These are phyloP conservation scores for Dactylorhiza incarnata DNA, from an alignment of 106 monocot species.

Conservation along the genomic window DNA sequence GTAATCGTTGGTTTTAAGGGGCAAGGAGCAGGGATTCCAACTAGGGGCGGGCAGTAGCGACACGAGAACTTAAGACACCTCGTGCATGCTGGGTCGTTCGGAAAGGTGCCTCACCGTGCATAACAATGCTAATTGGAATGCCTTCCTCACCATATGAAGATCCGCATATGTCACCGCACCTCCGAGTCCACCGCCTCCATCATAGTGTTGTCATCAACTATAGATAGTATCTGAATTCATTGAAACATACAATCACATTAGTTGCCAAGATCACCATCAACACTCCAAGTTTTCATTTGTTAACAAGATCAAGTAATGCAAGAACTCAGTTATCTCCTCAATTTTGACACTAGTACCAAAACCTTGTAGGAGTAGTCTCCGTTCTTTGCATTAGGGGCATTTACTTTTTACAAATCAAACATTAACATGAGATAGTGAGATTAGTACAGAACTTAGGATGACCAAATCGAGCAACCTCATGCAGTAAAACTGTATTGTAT, in stretches of 20 bases:
- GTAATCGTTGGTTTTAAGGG: slow-evolving; percentile 36
- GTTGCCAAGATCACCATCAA: not conserved
- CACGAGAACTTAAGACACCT: slow-evolving; percentile 61
- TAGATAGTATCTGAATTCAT: slow-evolving; percentile 61
- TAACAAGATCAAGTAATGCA: not conserved
- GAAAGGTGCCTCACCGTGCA: slow-evolving; percentile 75
- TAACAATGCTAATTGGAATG: slow-evolving; percentile 87
- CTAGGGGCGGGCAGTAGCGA: slow-evolving; percentile 52
- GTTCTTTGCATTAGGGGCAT: too few species aligned
- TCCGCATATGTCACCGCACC: slow-evolving; percentile 84
- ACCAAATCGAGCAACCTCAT: too few species aligned
- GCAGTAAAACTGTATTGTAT: too few species aligned
- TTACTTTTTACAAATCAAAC: too few species aligned
- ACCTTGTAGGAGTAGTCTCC: too few species aligned
- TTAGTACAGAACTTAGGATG: too few species aligned
- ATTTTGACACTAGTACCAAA: too few species aligned
- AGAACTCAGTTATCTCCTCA: too few species aligned
- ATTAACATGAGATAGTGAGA: too few species aligned
- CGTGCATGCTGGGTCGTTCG: slow-evolving; percentile 84
- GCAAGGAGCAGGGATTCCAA: slow-evolving; percentile 22
- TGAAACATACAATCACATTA: not conserved
- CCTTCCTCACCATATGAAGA: slow-evolving; percentile 50
- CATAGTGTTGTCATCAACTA: slow-evolving; percentile 88
- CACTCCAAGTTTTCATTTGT: not conserved
- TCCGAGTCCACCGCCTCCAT: slow-evolving; percentile 95